Conservation (phyloP, 169 alveolate genomes). For the Plasmodium coatneyi region DNA sequence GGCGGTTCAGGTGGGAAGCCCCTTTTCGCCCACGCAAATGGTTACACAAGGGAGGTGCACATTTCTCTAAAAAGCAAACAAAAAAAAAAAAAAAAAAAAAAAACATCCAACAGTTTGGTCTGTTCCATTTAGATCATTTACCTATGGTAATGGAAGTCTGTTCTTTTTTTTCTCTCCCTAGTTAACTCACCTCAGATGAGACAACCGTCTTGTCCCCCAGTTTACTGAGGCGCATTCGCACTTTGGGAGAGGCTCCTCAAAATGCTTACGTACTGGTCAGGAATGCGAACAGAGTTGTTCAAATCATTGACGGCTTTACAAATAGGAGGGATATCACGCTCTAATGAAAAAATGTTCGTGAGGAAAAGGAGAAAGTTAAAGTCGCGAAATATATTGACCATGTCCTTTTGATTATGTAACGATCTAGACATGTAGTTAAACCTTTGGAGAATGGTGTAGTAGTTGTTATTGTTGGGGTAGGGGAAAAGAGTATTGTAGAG, state of each 20-base stretch:
- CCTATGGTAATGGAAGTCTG: background rate
- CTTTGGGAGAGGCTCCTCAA: constrained; percentile 46
- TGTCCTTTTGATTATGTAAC: constrained; percentile 36
- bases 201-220: background rate
- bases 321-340: constrained; percentile 57
- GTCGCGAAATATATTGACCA: constrained; percentile 52
- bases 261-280: constrained; percentile 62
- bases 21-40: background rate
- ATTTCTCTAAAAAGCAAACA: background rate
- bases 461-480: constrained; percentile 44
- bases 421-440: constrained; percentile 58
- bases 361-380: constrained; percentile 64
- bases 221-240: constrained; percentile 2
- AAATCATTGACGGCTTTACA: constrained; percentile 42
- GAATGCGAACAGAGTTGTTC: constrained; percentile 19
- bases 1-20: background rate
- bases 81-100: background rate
- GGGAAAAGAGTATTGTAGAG: constrained; percentile 47
- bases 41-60: background rate
- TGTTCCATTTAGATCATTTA: background rate
- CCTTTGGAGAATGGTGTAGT: constrained; percentile 46
- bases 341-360: constrained; percentile 58
- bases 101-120: background rate
- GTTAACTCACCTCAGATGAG: background rate
- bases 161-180: no score